A percentile compares a stretch with the other conserved stretches of the same genome.
phyloP scores from a whole-genome alignment of 805 yeast species.

The Naumovozyma dairenensis region DNA sequence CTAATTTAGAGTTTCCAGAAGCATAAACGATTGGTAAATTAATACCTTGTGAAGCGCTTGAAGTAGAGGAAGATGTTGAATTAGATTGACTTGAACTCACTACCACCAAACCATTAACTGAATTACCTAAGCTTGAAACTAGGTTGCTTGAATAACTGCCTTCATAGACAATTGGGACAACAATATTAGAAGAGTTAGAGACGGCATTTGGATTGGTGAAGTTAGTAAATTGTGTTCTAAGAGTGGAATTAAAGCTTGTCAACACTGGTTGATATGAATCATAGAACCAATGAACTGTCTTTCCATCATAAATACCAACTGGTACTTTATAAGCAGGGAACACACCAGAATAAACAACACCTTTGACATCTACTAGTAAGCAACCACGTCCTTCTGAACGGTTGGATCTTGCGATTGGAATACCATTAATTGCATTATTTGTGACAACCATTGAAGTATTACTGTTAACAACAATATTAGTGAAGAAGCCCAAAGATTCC shows the following conservation, averaged over 20 bases:
- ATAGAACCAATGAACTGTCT: conserved; percentile 17
- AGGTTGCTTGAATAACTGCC: conserved; percentile 14
- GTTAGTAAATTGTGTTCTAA: conserved; percentile 16
- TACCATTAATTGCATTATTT: conserved; percentile 12
- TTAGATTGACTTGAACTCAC: conserved; percentile 12
- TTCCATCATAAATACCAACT: conserved; percentile 17
- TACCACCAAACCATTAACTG: conserved; percentile 21
- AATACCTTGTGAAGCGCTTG: conserved; percentile 2
- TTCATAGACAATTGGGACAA: conserved; percentile 23
- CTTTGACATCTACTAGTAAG: conserved; percentile 14
- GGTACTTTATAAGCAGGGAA: conserved; percentile 22
- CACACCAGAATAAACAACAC: conserved; percentile 22
- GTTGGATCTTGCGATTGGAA: conserved; percentile 13
- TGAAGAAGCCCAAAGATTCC: conserved; percentile 22
- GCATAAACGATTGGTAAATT: conserved; percentile 21
- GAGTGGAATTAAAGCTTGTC: conserved; percentile 12
- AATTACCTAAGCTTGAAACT: conserved; percentile 10
- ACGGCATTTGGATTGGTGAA: conserved; percentile 13
- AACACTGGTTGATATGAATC: conserved; percentile 15
- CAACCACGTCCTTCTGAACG: conserved; percentile 18
- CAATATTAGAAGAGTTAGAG: conserved; percentile 5
- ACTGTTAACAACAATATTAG: conserved; percentile 14
- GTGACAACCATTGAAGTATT: conserved; percentile 18
- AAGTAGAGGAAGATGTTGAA: conserved; percentile 10
- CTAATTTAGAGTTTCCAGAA: conserved; percentile 5